A percentile compares a stretch with the other conserved stretches of the same genome.
Evolutionary conservation across 805 yeast species (phyloP).

Genomic region (Metschnikowia cubensis): DNA sequence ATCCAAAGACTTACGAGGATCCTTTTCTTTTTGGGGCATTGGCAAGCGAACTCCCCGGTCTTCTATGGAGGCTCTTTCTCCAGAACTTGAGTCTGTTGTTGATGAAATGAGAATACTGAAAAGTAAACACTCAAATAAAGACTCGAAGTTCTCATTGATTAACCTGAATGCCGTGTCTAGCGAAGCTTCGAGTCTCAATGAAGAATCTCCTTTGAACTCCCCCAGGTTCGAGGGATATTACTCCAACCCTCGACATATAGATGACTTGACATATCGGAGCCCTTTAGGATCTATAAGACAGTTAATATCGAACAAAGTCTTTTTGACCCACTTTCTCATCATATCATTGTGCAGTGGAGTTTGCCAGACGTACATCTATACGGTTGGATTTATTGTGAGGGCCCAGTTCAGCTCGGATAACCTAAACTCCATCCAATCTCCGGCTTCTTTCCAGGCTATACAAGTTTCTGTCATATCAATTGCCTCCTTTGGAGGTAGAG

Average conservation of each 20-base stretch:
- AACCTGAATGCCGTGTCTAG: constrained; percentile 10
- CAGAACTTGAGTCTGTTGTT: constrained; percentile 11
- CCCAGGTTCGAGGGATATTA: background rate
- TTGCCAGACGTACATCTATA: constrained; percentile 69
- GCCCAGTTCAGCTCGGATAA: constrained; percentile 32
- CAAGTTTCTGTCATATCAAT: constrained; percentile 68
- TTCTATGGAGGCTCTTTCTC: constrained; percentile 8
- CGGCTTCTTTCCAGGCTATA: constrained; percentile 56
- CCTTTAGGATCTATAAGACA: background rate
- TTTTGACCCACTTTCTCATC: constrained; percentile 50
- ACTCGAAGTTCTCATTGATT: constrained; percentile 5
- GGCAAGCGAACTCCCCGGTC: constrained; percentile 27
- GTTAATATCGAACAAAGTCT: constrained; percentile 27
- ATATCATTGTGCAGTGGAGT: constrained; percentile 56
- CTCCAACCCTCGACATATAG: background rate
- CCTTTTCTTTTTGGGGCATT: constrained; percentile 39
- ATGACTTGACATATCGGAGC: background rate
- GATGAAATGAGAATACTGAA: constrained; percentile 5
- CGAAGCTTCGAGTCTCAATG: constrained; percentile 12
- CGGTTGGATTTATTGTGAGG: constrained; percentile 67
- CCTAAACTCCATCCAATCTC: constrained; percentile 11
- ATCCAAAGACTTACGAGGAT: constrained; percentile 24
- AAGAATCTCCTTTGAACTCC: constrained; percentile 1
- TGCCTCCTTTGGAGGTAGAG: constrained; percentile 61
- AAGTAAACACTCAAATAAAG: constrained; percentile 1